These are phyloP conservation scores for Aegilops speltoides DNA, from an alignment of 176 grass and related monocot genomes.

Conservation along the genomic window DNA sequence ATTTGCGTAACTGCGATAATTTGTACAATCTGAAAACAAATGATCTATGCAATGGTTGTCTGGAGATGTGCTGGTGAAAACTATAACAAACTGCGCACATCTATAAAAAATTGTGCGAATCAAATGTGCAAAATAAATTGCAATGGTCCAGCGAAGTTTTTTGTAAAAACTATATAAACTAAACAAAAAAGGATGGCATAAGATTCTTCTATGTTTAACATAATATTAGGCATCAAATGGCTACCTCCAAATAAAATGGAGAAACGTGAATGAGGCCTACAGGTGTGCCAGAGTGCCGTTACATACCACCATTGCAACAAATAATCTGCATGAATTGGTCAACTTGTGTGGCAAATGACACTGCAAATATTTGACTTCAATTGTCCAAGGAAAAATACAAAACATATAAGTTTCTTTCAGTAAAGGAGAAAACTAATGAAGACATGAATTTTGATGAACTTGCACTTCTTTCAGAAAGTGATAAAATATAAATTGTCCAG, in stretches of 20 bases:
- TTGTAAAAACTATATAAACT: too few relatives aligned
- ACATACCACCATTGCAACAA: background rate
- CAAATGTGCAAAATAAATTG: background rate
- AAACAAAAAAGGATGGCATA: background rate
- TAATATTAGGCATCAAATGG: too few relatives aligned
- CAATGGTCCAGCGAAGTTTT: background rate
- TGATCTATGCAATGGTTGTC: too few relatives aligned
- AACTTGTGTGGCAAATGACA: background rate
- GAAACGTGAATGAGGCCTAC: background rate
- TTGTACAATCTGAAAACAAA: background rate
- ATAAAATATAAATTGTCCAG: background rate
- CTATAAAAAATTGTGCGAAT: too few relatives aligned
- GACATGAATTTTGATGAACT: background rate
- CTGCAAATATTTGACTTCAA: rapidly evolving
- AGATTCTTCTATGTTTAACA: background rate
- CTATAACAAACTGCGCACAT: background rate
- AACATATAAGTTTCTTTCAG: background rate
- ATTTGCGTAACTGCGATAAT: background rate
- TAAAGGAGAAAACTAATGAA: background rate
- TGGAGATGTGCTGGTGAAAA: background rate
- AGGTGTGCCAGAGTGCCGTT: background rate
- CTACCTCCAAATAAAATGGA: too few relatives aligned
- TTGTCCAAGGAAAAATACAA: background rate
- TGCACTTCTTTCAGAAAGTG: background rate
- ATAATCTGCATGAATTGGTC: background rate